Conservation (phyloP, 192 early-diverging fungal species). For the Mortierella hygrophila region DNA sequence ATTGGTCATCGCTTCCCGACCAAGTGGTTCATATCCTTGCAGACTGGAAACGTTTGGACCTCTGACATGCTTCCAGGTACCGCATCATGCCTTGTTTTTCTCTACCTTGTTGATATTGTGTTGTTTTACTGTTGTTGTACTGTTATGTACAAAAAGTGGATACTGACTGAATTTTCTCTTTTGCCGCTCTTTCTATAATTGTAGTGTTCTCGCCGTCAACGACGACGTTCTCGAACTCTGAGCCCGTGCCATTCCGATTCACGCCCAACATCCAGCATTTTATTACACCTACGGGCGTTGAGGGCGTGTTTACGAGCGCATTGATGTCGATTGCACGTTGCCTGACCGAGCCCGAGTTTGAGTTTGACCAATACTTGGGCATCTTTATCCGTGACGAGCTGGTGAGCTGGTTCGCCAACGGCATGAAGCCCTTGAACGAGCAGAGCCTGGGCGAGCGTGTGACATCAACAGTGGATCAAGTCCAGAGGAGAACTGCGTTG, state of each 20-base stretch:
- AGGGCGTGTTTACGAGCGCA: conserved; percentile 89
- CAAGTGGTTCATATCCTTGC: conserved; percentile 89
- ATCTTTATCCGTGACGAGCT: conserved; percentile 97
- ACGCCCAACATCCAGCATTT: conserved; percentile 98
- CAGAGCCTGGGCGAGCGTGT: conserved; percentile 75
- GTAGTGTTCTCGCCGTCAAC: conserved; percentile 58
- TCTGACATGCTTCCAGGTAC: conserved; percentile 88
- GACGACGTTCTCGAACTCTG: conserved; percentile 75
- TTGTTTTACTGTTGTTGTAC: no score
- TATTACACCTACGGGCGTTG: conserved; percentile 93
- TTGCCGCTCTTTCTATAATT: not conserved
- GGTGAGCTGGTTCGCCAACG: conserved; percentile 76
- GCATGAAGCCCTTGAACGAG: conserved; percentile 73
- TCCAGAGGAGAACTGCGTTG: conserved; percentile 76
- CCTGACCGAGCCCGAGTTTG: conserved; percentile 86
- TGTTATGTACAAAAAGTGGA: not conserved
- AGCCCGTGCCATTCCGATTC: conserved; percentile 96
- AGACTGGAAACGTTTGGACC: conserved; percentile 89
- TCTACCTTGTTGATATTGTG: not conserved
- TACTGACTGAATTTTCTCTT: not conserved
- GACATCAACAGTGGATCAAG: conserved; percentile 76
- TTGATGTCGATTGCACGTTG: conserved; percentile 89
- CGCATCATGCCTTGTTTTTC: not conserved
- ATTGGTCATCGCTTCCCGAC: conserved; percentile 89
- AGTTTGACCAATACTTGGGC: conserved; percentile 94